These are phyloP conservation scores for Orbilia quercus DNA, from an alignment of 2,329 filamentous ascomycete genomes.

Conservation along the genomic window DNA sequence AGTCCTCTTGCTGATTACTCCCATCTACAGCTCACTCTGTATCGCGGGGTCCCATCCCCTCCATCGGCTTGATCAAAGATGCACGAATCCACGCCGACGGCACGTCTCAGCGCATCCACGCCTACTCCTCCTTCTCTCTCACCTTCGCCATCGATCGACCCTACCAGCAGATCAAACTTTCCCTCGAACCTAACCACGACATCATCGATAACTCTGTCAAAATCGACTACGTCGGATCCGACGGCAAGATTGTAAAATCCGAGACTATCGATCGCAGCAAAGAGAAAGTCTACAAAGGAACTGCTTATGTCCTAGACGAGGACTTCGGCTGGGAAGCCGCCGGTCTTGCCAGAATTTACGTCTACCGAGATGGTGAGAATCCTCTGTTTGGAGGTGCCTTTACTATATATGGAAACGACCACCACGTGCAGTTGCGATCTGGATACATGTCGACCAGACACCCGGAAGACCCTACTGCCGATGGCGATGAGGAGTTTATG, in stretches of 20 bases:
- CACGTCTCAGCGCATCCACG: slow-evolving; percentile 78
- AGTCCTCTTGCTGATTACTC: slow-evolving; percentile 22
- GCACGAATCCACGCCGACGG: slow-evolving; percentile 76
- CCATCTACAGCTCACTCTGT: slow-evolving; percentile 72
- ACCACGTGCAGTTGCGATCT: slow-evolving; percentile 82
- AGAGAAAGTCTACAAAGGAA: slow-evolving; percentile 86
- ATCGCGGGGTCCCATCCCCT: slow-evolving; percentile 79
- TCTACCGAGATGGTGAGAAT: slow-evolving; percentile 78
- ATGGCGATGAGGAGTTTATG: slow-evolving; percentile 78
- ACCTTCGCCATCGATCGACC: slow-evolving; percentile 78
- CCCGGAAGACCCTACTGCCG: slow-evolving; percentile 75
- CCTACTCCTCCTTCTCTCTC: slow-evolving; percentile 84
- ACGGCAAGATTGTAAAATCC: slow-evolving; percentile 75
- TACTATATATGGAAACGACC: slow-evolving; percentile 80
- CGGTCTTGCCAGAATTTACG: slow-evolving; percentile 85
- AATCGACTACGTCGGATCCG: slow-evolving; percentile 76
- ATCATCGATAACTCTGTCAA: slow-evolving; percentile 80
- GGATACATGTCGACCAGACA: slow-evolving; percentile 80
- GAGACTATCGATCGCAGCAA: slow-evolving; percentile 77
- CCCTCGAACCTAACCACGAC: slow-evolving; percentile 89
- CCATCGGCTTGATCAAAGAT: slow-evolving; percentile 78
- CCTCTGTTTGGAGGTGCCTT: slow-evolving; percentile 94
- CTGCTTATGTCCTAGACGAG: slow-evolving; percentile 74
- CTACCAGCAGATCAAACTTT: slow-evolving; percentile 78
- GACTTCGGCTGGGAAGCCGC: slow-evolving; percentile 77